Evolutionary conservation across 768 basidiomycete species (phyloP).

Genomic region (Clitopilus passeckerianus): DNA sequence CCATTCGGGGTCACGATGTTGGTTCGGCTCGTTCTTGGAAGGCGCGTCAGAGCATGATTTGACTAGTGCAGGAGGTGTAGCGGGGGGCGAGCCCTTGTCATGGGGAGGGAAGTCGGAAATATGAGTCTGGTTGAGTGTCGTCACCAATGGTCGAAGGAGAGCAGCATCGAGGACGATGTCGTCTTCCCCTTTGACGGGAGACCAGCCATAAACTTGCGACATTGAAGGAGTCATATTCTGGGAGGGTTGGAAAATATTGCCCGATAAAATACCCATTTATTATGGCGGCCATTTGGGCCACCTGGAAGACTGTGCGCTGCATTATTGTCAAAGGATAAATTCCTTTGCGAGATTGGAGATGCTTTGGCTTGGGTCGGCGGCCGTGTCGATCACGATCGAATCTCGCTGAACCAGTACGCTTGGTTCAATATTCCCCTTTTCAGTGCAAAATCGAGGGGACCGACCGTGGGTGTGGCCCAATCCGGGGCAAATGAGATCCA

Average conservation of each 20-base stretch:
- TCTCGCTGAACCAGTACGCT: neutral
- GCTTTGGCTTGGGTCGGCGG: neutral
- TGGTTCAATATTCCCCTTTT: neutral
- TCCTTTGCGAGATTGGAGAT: neutral
- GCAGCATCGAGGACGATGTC: constrained; percentile 15
- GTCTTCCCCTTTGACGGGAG: constrained; percentile 20
- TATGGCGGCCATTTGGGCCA: neutral
- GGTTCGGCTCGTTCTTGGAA: constrained; percentile 21
- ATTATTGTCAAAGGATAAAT: neutral
- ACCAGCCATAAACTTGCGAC: constrained; percentile 26
- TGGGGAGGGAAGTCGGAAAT: neutral
- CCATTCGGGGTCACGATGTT: constrained; percentile 47
- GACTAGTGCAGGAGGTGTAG: constrained; percentile 16
- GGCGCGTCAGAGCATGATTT: neutral
- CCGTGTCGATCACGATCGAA: neutral
- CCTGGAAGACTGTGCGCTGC: neutral
- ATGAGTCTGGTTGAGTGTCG: too few species aligned
- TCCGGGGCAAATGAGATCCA: neutral
- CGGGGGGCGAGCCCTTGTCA: constrained; percentile 12
- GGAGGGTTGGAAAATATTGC: constrained; percentile 3
- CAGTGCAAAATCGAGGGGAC: neutral
- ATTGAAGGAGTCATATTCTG: constrained; percentile 13
- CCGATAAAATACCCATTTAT: constrained; percentile 6
- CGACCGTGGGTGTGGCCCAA: neutral
- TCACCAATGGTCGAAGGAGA: constrained; percentile 1